phyloP scores from a whole-genome alignment of 2,329 filamentous ascomycete species.

The Dactylonectria estremocensis region DNA sequence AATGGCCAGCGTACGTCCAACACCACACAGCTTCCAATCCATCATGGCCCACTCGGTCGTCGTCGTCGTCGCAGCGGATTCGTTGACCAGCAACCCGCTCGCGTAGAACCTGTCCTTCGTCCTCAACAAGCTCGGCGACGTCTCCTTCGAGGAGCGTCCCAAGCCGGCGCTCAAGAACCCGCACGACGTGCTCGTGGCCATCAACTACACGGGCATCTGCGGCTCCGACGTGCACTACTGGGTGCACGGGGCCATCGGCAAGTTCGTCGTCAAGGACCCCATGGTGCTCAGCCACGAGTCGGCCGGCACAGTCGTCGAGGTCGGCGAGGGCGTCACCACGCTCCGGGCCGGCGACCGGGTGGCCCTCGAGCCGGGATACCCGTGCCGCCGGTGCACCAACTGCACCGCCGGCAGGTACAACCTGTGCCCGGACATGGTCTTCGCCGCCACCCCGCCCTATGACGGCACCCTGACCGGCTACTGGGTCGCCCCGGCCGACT shows the following conservation, averaged over 20 bases:
- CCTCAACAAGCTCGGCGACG: slow-evolving; percentile 60
- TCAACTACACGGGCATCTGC: slow-evolving; percentile 64
- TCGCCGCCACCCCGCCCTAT: slow-evolving; percentile 26
- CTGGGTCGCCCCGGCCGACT: slow-evolving; percentile 22
- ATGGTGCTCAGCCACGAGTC: slow-evolving; percentile 28
- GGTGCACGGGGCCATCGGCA: slow-evolving; percentile 63
- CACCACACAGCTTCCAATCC: not conserved
- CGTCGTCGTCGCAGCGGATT: not conserved
- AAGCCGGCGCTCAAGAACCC: slow-evolving; percentile 57
- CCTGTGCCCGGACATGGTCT: slow-evolving; percentile 25
- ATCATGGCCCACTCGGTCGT: not conserved
- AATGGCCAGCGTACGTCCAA: slow-evolving; percentile 46
- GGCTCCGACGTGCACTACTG: slow-evolving; percentile 64
- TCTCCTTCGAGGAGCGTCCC: slow-evolving; percentile 61
- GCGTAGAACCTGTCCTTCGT: slow-evolving; percentile 64
- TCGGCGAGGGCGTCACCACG: slow-evolving; percentile 24
- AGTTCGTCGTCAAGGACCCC: slow-evolving; percentile 24
- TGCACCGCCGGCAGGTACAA: slow-evolving; percentile 57
- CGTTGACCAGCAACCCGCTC: slow-evolving; percentile 24
- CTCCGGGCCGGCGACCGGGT: slow-evolving; percentile 50
- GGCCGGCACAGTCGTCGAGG: slow-evolving; percentile 24
- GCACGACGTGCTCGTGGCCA: slow-evolving; percentile 60
- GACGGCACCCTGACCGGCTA: slow-evolving; percentile 31
- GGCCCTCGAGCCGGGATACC: slow-evolving; percentile 63
- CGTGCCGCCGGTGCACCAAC: slow-evolving; percentile 59